Base-by-base conservation (phyloP, 176 grass and related monocot species). In the Juncus effusus region DNA sequence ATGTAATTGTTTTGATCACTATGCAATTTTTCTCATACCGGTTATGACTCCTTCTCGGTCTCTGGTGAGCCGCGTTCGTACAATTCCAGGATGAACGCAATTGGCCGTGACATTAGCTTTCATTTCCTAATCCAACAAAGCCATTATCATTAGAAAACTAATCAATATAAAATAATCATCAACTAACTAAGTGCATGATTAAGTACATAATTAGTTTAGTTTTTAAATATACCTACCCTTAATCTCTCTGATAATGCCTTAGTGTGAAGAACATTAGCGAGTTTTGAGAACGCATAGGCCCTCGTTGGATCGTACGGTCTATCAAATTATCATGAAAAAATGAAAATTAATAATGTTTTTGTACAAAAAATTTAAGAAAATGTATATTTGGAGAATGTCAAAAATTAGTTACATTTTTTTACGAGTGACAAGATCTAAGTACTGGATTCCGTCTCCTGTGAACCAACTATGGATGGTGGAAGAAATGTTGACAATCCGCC, bases 41-140 rank as follows among this genome's bases (percentile, higher is more conserved):
- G 85, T 99, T 67, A 90, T 13, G 60, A 97, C 59, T 59, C 94
- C 82, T 12, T 89, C 94, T 60, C 94, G 77, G 73, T 99, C 94
- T 13, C 94, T 80, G 75, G 90, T 99, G 57, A 99, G 94, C 3
- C 94, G 63, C 2, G 94, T 99, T 51, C 94, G 66, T 69, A 99
- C 94, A 63, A 99, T 93, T 16, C 94, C 94, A 8, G 94, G 94
- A 74, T 99, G 94, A 68, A 99, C 94, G 73, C 94, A 99, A 56
- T 99, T 99, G 0, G 85, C 89, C 11, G 89, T 90, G 38, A 99
- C 89, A 55, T 93, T 80, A 16, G 86, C 89, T 36, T 69, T 69
- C 78, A 87, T 90, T 69, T 82, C 80, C 81, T 90, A 68, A 16
- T 47, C 6, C 47, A 69, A 75, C 63, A 44, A 69, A 51, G 13